phyloP scores from a whole-genome alignment of 192 early-diverging fungal species.

The Piromyces sp. region DNA sequence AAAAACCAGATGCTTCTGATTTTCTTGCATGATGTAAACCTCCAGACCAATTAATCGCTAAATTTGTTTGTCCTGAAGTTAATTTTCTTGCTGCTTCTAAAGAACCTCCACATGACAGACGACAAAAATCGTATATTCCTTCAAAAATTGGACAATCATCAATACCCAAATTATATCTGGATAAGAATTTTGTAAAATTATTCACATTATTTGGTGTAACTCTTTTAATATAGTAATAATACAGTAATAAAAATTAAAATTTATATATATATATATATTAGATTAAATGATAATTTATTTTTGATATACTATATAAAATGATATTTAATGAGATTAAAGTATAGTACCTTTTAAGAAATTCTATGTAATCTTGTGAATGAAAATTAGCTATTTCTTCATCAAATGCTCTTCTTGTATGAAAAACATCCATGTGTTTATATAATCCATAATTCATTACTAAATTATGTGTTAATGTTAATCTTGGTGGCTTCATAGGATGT shows the following conservation, averaged over 20 bases:
- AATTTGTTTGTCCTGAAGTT: slow-evolving; percentile 60
- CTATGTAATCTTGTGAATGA: slow-evolving; percentile 31
- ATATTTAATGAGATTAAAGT: no score
- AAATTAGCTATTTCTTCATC: slow-evolving; percentile 80
- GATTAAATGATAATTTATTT: no score
- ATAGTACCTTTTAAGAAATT: not conserved
- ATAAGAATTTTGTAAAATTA: slow-evolving; percentile 15
- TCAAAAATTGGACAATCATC: slow-evolving; percentile 95
- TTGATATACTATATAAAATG: no score
- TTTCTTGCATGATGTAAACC: slow-evolving; percentile 97
- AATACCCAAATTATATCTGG: slow-evolving; percentile 56
- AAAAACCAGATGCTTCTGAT: slow-evolving; percentile 88
- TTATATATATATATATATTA: no score
- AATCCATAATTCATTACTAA: slow-evolving; percentile 82
- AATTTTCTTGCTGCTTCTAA: slow-evolving; percentile 72
- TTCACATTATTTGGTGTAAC: slow-evolving; percentile 30
- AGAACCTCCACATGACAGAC: slow-evolving; percentile 76
- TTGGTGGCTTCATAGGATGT: slow-evolving; percentile 96
- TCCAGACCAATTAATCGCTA: slow-evolving; percentile 91
- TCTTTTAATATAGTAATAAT: no score
- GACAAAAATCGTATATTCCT: slow-evolving; percentile 86
- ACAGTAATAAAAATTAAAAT: no score
- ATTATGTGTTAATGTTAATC: slow-evolving; percentile 86
- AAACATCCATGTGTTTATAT: slow-evolving; percentile 74
- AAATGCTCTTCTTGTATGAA: slow-evolving; percentile 62